Base-by-base conservation (phyloP, 352 stramenopile genomes). In the Pelagophyceae sp. region DNA sequence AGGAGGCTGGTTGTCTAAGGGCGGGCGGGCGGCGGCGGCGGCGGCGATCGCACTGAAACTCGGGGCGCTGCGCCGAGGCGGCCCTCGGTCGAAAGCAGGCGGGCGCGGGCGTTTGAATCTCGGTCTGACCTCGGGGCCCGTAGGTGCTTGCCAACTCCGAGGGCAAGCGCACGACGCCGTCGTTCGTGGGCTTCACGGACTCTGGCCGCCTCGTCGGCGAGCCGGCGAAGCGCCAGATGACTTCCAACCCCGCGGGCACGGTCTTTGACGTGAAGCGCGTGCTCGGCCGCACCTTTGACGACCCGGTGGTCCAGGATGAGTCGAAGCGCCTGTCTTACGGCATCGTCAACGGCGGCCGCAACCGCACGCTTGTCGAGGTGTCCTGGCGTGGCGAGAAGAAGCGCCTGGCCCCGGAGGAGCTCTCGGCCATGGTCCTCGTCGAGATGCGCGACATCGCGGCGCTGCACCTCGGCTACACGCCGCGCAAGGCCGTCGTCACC, bases 91-190 rank as follows among this genome's bases (percentile, higher is more conserved):
- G n/a, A n/a, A n/a, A n/a, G n/a, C n/a, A n/a, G n/a, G n/a, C n/a
- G n/a, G n/a, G n/a, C n/a, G n/a, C n/a, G n/a, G n/a, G n/a, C n/a
- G n/a, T n/a, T n/a, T n/a, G n/a, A n/a, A n/a, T n/a, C n/a, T n/a
- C n/a, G n/a, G n/a, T n/a, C n/a, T n/a, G n/a, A n/a, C n/a, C n/a
- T n/a, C n/a, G n/a, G n/a, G n/a, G n/a, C n/a, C n/a, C n/a, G n/a
- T n/a, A n/a, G n/a, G 93, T 99, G 35, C 98, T 98, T 86, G 94
- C 98, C 84, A 99, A 99, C 90, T 95, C 91, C 25, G 94, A 98
- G 82, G 95, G 95, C 80, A 86, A 90, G 19, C 89, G 95, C 61
- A 99, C 94, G 3, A 99, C 95, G 31, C 94, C 95, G 1, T 98
- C 94, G 11, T 93, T 98, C 1, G 94, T 99, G 5, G 94, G 93